These are phyloP conservation scores for Dendrobium catenatum DNA, from an alignment of 106 monocot genomes.

Conservation along the genomic window DNA sequence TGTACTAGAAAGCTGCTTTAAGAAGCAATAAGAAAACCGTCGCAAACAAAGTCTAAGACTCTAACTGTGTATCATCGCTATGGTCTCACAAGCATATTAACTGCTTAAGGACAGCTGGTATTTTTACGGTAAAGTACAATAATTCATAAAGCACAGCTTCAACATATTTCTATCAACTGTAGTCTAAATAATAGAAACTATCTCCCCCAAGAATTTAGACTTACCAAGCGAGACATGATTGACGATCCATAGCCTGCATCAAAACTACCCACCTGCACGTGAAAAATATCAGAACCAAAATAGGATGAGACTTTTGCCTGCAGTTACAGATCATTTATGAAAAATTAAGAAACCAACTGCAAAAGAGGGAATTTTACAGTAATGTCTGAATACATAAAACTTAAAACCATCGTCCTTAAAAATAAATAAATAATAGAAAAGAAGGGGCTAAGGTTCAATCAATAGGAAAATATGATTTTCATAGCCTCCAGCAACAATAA, in stretches of 20 bases:
- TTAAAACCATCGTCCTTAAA: background rate
- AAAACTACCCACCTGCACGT: slow-evolving; percentile 88
- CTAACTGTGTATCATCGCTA: too few species aligned
- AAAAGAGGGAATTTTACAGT: background rate
- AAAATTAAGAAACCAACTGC: background rate
- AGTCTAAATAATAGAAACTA: background rate
- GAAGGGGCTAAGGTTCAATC: too few species aligned
- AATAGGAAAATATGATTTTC: too few species aligned
- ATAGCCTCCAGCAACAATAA: too few species aligned
- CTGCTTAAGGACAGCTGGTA: too few species aligned
- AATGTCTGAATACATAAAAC: background rate
- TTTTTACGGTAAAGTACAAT: too few species aligned
- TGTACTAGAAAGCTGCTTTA: too few species aligned
- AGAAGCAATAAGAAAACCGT: too few species aligned
- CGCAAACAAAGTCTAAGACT: too few species aligned
- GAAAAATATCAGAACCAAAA: slow-evolving; percentile 5
- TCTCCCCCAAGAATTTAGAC: slow-evolving; percentile 6
- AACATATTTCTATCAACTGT: too few species aligned
- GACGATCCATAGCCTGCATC: slow-evolving; percentile 98
- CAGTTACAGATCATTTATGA: background rate
- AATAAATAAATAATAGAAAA: background rate
- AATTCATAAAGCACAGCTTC: too few species aligned
- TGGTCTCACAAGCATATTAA: too few species aligned
- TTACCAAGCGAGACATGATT: slow-evolving; percentile 97
- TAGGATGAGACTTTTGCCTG: background rate